These are phyloP conservation scores for Carex sylvatica DNA, from an alignment of 202 grass and related monocot genomes.

Conservation along the genomic window DNA sequence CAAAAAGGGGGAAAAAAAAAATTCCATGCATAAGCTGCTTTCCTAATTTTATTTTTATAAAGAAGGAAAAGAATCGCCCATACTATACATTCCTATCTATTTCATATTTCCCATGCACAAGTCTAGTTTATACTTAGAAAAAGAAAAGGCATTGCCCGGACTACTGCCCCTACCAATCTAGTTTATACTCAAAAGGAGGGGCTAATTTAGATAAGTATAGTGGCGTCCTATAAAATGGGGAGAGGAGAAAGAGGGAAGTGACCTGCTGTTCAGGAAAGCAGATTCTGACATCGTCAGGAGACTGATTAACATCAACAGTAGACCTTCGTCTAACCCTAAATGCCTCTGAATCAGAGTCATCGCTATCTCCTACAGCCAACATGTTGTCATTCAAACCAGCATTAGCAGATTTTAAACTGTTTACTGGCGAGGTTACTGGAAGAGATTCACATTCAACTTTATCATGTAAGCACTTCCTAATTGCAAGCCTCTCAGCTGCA, in stretches of 20 bases:
- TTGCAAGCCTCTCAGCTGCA: not conserved
- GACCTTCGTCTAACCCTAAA: slow-evolving; percentile 89
- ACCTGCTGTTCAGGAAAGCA: slow-evolving; percentile 70
- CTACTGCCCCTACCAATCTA: not conserved
- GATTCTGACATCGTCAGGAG: slow-evolving; percentile 29
- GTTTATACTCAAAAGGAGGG: not conserved
- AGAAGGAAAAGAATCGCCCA: not conserved
- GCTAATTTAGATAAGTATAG: not conserved
- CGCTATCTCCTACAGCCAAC: slow-evolving; percentile 45
- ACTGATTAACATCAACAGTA: slow-evolving; percentile 30
- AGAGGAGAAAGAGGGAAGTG: slow-evolving; percentile 16
- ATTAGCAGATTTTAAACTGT: slow-evolving; percentile 32
- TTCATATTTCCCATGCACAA: not conserved
- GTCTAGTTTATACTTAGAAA: not conserved
- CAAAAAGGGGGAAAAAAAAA: too few species aligned
- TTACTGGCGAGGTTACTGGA: slow-evolving; percentile 27
- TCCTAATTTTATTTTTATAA: not conserved
- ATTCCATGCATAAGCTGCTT: not conserved
- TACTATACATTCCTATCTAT: too few species aligned
- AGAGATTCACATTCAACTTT: slow-evolving; percentile 25
- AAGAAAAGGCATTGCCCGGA: not conserved
- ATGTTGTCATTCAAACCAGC: slow-evolving; percentile 39
- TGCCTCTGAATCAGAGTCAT: slow-evolving; percentile 79
- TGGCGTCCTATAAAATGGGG: not conserved
- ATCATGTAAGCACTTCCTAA: not conserved